These are phyloP conservation scores for Rhodomyrtus tomentosa DNA, from an alignment of 345 rosid genomes.

Conservation along the genomic window DNA sequence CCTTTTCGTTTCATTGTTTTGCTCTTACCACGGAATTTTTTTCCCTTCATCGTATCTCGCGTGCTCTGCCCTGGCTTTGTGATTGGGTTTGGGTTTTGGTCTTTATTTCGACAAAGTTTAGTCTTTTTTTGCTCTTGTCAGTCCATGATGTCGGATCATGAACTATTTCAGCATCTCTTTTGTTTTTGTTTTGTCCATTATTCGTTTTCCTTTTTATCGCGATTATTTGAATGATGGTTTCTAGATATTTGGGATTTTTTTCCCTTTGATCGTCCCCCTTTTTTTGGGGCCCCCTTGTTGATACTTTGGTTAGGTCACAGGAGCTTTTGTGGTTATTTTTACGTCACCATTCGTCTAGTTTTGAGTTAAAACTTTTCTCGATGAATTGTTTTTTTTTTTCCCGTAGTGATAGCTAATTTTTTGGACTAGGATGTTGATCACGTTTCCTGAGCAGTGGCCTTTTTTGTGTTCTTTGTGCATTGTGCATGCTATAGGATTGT, in stretches of 20 bases:
- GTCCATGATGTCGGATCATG: neutral
- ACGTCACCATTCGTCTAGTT: neutral
- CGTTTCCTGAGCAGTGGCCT: neutral
- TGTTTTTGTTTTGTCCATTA: neutral
- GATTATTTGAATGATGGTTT: neutral
- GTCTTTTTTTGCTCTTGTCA: neutral
- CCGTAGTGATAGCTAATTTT: neutral
- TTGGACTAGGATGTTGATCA: neutral
- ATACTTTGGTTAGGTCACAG: neutral
- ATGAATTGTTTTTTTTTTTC: neutral
- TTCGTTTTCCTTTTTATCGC: neutral
- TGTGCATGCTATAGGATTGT: too few species aligned
- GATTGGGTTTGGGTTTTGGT: neutral
- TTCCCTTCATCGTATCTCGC: neutral
- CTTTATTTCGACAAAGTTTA: neutral
- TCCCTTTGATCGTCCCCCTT: neutral
- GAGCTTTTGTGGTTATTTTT: neutral
- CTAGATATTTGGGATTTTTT: neutral
- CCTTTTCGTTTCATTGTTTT: neutral
- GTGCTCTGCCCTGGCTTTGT: neutral
- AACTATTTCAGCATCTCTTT: neutral
- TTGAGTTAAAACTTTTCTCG: neutral
- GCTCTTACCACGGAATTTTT: neutral
- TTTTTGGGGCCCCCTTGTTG: neutral
- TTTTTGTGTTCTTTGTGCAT: too few species aligned